A percentile compares a stretch with the other conserved stretches of the same genome.
These are phyloP conservation scores for Cyberlindnera suaveolens DNA, from an alignment of 805 yeast species.

Conservation along the genomic window DNA sequence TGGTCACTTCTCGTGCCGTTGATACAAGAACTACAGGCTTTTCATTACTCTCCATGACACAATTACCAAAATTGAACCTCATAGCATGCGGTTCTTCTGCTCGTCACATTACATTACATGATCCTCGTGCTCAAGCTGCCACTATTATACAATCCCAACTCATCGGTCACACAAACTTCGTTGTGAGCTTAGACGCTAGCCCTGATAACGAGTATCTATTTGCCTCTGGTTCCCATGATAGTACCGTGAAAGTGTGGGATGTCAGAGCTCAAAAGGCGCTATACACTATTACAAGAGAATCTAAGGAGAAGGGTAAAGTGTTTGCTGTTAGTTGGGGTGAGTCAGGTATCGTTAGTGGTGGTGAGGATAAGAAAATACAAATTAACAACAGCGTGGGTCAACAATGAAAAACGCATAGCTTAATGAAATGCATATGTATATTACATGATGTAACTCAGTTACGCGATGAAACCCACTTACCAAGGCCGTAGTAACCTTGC, in stretches of 20 bases:
- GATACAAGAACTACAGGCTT: constrained; percentile 85
- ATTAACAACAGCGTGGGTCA: constrained; percentile 44
- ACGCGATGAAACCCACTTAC: constrained; percentile 40
- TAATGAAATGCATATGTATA: too few relatives aligned
- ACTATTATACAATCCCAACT: constrained; percentile 67
- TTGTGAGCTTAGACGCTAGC: constrained; percentile 65
- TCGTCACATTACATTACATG: constrained; percentile 92
- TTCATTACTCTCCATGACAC: constrained; percentile 70
- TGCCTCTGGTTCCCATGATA: constrained; percentile 93
- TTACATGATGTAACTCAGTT: not conserved
- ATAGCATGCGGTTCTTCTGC: constrained; percentile 95
- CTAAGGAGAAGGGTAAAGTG: constrained; percentile 53
- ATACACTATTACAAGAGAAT: constrained; percentile 76
- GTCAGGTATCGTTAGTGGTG: constrained; percentile 84
- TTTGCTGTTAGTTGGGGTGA: constrained; percentile 83
- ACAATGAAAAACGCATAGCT: not conserved
- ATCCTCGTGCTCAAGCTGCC: constrained; percentile 68
- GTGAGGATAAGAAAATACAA: constrained; percentile 89
- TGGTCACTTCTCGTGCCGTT: constrained; percentile 76
- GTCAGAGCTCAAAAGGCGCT: constrained; percentile 77
- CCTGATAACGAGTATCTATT: constrained; percentile 80
- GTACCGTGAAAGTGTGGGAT: constrained; percentile 94
- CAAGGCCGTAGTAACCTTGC: constrained; percentile 72
- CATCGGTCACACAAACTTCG: constrained; percentile 88
- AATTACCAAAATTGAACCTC: constrained; percentile 60